Percentiles rank a stretch among this genome's conserved stretches.
Conservation (phyloP, 2,329 filamentous ascomycete species). For the Chaetomium sp. region DNA sequence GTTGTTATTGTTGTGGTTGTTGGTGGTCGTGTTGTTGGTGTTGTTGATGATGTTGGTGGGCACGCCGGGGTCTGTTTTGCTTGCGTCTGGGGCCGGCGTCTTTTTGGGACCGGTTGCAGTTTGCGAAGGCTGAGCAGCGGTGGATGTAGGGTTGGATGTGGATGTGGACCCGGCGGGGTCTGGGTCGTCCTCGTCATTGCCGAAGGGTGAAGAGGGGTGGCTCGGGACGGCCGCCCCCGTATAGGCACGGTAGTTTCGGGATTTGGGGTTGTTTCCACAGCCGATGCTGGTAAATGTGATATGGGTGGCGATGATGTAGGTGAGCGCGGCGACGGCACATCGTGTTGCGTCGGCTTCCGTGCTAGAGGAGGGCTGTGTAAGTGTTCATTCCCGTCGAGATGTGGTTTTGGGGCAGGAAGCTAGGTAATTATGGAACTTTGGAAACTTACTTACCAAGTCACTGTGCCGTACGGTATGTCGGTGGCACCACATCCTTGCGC, state of each 20-base stretch:
- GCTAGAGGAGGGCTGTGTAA: not conserved
- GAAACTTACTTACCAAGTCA: constrained; percentile 30
- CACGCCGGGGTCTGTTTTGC: not conserved
- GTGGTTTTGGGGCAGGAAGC: not conserved
- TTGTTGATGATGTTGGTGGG: not conserved
- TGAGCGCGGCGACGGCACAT: constrained; percentile 32
- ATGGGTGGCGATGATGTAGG: constrained; percentile 27
- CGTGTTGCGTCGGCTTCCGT: constrained; percentile 18
- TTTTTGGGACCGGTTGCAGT: not conserved
- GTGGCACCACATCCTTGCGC: constrained; percentile 29
- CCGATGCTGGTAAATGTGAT: constrained; percentile 31
- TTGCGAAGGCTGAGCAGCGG: too few species aligned
- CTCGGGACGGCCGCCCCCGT: not conserved
- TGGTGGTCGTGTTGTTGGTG: not conserved
- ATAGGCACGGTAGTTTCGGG: constrained; percentile 10
- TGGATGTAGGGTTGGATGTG: too few species aligned
- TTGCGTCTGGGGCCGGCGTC: not conserved
- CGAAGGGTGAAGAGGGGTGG: not conserved
- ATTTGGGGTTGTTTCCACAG: constrained; percentile 23
- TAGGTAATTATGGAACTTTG: not conserved
- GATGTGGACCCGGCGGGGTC: too few species aligned
- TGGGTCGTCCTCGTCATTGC: too few species aligned
- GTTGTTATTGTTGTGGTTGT: not conserved
- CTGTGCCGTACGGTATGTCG: constrained; percentile 27
- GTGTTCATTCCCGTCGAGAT: not conserved